phyloP scores from a whole-genome alignment of 306 rosid genomes.

The Cucurbita maxima region DNA sequence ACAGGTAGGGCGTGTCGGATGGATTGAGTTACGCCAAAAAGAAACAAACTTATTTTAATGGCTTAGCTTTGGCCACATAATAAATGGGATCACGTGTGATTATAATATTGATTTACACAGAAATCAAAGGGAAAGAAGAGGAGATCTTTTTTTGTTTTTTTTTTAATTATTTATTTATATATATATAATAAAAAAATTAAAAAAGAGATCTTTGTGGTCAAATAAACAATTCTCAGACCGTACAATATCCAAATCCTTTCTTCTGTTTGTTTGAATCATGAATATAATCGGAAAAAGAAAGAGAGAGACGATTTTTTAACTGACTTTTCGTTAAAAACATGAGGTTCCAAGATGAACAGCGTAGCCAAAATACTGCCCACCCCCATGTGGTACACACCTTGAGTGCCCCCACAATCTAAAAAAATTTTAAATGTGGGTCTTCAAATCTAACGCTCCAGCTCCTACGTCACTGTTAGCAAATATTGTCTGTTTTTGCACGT shows the following conservation, averaged over 20 bases:
- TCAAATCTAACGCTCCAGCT: background rate
- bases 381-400: constrained; percentile 26
- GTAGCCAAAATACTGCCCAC: constrained; percentile 4
- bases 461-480: too few relatives aligned
- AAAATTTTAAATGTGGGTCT: background rate
- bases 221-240: background rate
- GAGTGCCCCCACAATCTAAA: constrained; percentile 5
- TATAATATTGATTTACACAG: background rate
- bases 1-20: background rate
- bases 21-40: background rate
- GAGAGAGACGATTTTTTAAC: constrained; percentile 16
- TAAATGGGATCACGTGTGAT: background rate
- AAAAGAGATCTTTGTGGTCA: background rate
- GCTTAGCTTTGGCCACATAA: background rate
- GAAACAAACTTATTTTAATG: background rate
- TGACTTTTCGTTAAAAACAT: constrained; percentile 22
- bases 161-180: background rate
- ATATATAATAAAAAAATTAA: background rate
- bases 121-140: background rate
- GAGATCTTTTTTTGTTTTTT: background rate
- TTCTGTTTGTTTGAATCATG: background rate
- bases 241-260: background rate
- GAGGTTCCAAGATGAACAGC: constrained; percentile 19
- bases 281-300: background rate
- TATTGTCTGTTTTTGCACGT: too few relatives aligned